phyloP scores from a whole-genome alignment of 345 rosid genomes.

The Aquilaria yunnanensis region DNA sequence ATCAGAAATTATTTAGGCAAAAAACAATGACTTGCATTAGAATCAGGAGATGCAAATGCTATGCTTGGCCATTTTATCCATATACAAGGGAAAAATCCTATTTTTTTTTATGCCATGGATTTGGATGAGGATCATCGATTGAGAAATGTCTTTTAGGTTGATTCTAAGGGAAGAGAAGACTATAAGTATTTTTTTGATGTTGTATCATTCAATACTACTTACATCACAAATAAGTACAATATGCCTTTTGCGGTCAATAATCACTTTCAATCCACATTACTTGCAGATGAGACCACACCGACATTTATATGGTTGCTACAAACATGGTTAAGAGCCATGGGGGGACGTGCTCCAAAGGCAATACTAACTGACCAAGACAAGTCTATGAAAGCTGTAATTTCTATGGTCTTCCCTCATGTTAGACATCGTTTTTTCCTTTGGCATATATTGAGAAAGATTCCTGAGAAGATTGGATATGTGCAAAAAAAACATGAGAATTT shows the following conservation, averaged over 20 bases:
- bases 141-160: constrained; percentile 41
- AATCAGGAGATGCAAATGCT: no score
- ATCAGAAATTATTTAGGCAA: no score
- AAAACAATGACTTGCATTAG: no score
- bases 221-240: constrained; percentile 20
- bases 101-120: no score
- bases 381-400: neutral
- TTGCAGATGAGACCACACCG: neutral
- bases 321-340: constrained; percentile 6
- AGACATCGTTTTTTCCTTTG: constrained; percentile 16
- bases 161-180: constrained; percentile 41
- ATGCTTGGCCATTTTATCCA: no score
- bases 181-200: constrained; percentile 35
- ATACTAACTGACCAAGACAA: constrained; percentile 5
- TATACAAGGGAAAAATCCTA: no score
- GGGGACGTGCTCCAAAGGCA: neutral
- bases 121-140: constrained; percentile 16
- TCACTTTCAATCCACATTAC: neutral
- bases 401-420: neutral
- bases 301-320: constrained; percentile 4
- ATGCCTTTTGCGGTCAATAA: neutral
- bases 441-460: constrained; percentile 26
- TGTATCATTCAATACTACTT: constrained; percentile 32
- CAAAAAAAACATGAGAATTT: constrained; percentile 19
- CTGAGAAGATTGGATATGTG: constrained; percentile 32